Conservation (phyloP, 495 filamentous ascomycete species). For the Aspergillus carlsbadensis region DNA sequence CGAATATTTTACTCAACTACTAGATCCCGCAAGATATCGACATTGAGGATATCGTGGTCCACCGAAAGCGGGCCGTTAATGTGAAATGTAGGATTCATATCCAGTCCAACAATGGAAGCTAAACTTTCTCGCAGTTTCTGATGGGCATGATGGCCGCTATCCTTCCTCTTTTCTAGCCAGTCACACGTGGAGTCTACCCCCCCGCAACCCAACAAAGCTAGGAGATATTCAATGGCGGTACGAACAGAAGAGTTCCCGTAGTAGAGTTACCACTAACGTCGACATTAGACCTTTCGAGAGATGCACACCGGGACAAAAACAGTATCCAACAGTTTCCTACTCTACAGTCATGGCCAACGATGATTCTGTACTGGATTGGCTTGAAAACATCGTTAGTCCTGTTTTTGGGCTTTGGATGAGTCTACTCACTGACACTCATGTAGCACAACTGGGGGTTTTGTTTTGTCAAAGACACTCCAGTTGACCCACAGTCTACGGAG, state of each 20-base stretch:
- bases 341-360: conserved; percentile 58
- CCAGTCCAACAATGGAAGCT: conserved; percentile 8
- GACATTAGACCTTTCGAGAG: conserved; percentile 30
- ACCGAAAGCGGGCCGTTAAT: conserved; percentile 12
- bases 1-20: neutral
- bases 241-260: neutral
- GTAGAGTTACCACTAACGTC: conserved; percentile 3
- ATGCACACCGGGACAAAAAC: conserved; percentile 23
- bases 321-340: conserved; percentile 55
- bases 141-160: conserved; percentile 58
- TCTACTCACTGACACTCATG: conserved; percentile 12
- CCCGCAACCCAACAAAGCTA: neutral
- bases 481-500: conserved; percentile 66
- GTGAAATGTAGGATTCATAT: conserved; percentile 30
- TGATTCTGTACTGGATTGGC: conserved; percentile 54
- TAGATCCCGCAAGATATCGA: conserved; percentile 56
- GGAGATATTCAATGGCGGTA: conserved; percentile 15
- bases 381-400: conserved; percentile 54
- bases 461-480: conserved; percentile 66
- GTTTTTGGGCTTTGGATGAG: neutral
- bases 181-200: conserved; percentile 3
- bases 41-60: conserved; percentile 28
- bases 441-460: conserved; percentile 64
- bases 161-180: conserved; percentile 43
- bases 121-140: conserved; percentile 33